Percentiles rank a stretch among this genome's conserved stretches.
phyloP scores from a whole-genome alignment of 352 stramenopile species.

The Pythium vanterpoolii region DNA sequence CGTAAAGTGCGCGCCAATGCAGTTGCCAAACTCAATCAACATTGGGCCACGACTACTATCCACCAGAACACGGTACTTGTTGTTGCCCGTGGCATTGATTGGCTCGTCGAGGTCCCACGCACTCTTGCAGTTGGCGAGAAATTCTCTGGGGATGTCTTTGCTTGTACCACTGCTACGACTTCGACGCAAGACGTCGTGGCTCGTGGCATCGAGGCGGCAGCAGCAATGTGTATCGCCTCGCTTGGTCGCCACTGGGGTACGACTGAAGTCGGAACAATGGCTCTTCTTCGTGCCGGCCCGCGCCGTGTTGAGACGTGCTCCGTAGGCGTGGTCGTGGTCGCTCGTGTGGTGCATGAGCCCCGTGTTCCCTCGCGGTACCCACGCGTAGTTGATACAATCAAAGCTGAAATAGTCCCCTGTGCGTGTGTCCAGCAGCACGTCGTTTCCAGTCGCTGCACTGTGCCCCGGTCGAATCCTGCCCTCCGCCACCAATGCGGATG shows the following conservation, averaged over 20 bases:
- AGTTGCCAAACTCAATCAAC: slow-evolving; percentile 83
- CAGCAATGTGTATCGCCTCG: slow-evolving; percentile 67
- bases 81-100: slow-evolving; percentile 66
- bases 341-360: slow-evolving; percentile 66
- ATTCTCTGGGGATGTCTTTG: slow-evolving; percentile 28
- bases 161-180: no score
- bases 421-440: slow-evolving; percentile 68
- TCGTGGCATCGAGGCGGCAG: slow-evolving; percentile 48
- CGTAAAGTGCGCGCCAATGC: slow-evolving; percentile 63
- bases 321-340: slow-evolving; percentile 53
- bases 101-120: slow-evolving; percentile 76
- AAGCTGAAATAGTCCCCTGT: slow-evolving; percentile 73
- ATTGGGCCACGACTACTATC: slow-evolving; percentile 73
- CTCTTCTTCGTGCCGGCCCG: slow-evolving; percentile 50
- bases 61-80: slow-evolving; percentile 76
- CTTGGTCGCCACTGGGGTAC: slow-evolving; percentile 44
- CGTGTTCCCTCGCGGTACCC: slow-evolving; percentile 74
- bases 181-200: slow-evolving; percentile 44
- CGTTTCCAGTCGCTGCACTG: slow-evolving; percentile 1
- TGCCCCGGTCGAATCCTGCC: background rate
- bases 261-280: slow-evolving; percentile 25
- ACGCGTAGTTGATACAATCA: slow-evolving; percentile 28
- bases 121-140: slow-evolving; percentile 72
- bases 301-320: slow-evolving; percentile 53
- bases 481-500: background rate